Evolutionary conservation across 2,329 filamentous ascomycete genomes (phyloP), one percentile per base, ranked within the genome.

Genomic region (Pyrenophora seminiperda): DNA sequence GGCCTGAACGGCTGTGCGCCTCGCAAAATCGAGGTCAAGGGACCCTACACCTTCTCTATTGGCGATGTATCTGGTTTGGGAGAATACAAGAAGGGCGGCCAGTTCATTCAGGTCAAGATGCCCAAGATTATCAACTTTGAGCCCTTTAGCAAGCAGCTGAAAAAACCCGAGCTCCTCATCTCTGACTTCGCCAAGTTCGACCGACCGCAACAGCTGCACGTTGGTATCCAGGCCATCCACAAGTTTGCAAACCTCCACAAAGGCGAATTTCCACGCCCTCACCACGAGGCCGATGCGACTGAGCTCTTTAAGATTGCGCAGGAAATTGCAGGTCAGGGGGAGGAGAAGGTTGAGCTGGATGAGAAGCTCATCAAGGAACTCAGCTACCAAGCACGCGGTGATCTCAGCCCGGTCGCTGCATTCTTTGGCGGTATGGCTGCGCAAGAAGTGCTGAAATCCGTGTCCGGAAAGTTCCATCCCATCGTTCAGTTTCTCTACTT

Each of bases 181-280:
- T 96, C 94, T 17, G 94, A 99, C 73, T 99, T 92, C 70, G 94
- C 94, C 75, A 99, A 99, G 75, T 97, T 97, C 61, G 94, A 97
- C 73, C 88, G 94, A 37, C 94, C 94, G 1, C 85, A 88, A 60
- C 91, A 97, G 73, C 83, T 99, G 18, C 94, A 99, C 71, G 78
- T 95, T 54, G 94, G 91, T 53, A 88, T 97, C 67, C 92, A 97
- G 76, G 92, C 94, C 7, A 81, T 99, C 6, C 91, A 97, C 71
- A 85, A 87, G 29, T 99, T 96, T 73, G 85, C 83, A 10, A 86
- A 91, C 63, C 77, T 81, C 29, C 86, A 95, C 65, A 75, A 77
- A 48, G 86, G 86, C 32, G 83, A 87, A 39, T 81, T 94, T 36
- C 94, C 94, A 39, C 83, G 85, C 38, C 89, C 94, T 7, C 88